These are phyloP conservation scores for Irineochytrium annulatum DNA, from an alignment of 192 early-diverging fungal species.

Conservation along the genomic window DNA sequence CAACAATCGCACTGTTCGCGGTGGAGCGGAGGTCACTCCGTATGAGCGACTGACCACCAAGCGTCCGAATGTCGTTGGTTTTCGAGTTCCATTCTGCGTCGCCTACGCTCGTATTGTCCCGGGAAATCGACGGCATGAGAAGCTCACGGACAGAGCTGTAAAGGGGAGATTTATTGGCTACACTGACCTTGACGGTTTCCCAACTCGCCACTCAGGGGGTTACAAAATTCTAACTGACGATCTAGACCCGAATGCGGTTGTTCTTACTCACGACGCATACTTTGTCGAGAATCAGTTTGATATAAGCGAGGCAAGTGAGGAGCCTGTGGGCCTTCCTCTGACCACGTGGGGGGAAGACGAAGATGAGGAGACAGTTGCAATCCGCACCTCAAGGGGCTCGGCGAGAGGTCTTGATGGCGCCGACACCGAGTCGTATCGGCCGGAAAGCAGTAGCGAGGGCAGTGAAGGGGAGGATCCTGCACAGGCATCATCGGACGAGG, in stretches of 20 bases:
- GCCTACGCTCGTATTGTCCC: constrained; percentile 1
- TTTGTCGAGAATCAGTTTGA: constrained; percentile 9
- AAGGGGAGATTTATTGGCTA: constrained; percentile 10
- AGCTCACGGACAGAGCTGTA: not conserved
- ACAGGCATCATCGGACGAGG: too few species aligned
- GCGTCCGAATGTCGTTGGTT: not conserved
- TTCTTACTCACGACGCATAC: constrained; percentile 7
- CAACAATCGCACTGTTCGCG: not conserved
- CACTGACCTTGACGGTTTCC: not conserved
- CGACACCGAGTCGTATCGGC: too few species aligned
- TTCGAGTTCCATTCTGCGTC: constrained; percentile 6
- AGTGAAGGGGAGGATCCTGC: too few species aligned
- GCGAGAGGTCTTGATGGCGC: too few species aligned
- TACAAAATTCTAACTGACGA: not conserved
- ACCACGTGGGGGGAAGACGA: too few species aligned
- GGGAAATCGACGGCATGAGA: too few species aligned
- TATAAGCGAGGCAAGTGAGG: not conserved
- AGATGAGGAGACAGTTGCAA: too few species aligned
- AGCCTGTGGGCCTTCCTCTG: not conserved
- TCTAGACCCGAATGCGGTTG: not conserved
- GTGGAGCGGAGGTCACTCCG: not conserved
- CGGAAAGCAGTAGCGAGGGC: too few species aligned
- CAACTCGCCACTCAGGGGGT: not conserved
- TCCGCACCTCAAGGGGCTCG: too few species aligned
- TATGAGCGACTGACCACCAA: not conserved